Conservation (phyloP, 345 rosid genomes). For the Tarenaya hassleriana region DNA sequence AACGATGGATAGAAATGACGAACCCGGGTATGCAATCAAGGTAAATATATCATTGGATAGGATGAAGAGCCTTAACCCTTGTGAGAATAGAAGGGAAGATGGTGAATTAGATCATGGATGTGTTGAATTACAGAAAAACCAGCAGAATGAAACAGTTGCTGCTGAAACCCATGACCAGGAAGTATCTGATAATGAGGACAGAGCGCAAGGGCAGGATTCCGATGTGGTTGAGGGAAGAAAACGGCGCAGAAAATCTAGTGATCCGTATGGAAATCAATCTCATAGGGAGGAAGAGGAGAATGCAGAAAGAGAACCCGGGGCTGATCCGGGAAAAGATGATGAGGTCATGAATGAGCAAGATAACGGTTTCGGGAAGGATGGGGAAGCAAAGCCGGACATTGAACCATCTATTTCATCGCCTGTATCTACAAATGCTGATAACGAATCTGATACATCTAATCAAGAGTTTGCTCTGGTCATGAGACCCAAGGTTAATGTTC, state of each 20-base stretch:
- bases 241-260: background rate
- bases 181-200: background rate
- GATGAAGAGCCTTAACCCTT: background rate
- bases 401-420: slow-evolving; percentile 14
- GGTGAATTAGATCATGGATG: slow-evolving; percentile 8
- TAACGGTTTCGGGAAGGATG: slow-evolving; percentile 7
- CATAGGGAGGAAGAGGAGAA: background rate
- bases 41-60: slow-evolving; percentile 10
- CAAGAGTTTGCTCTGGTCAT: slow-evolving; percentile 25
- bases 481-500: slow-evolving; percentile 4
- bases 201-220: background rate
- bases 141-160: slow-evolving; percentile 10
- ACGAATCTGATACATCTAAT: background rate
- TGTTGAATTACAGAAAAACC: slow-evolving; percentile 12
- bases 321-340: slow-evolving; percentile 6
- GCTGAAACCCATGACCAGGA: slow-evolving; percentile 12
- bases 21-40: slow-evolving; percentile 10
- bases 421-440: slow-evolving; percentile 9
- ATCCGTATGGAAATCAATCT: slow-evolving; percentile 3
- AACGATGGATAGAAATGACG: background rate
- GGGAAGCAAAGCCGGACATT: slow-evolving; percentile 2
- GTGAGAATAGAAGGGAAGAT: background rate
- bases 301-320: slow-evolving; percentile 1
- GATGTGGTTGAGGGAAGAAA: slow-evolving; percentile 5
- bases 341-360: slow-evolving; percentile 4